A percentile compares a stretch with the other conserved stretches of the same genome.
Conservation (phyloP, 1,284 basidiomycete species). For the Butyriboletus appendiculatus region DNA sequence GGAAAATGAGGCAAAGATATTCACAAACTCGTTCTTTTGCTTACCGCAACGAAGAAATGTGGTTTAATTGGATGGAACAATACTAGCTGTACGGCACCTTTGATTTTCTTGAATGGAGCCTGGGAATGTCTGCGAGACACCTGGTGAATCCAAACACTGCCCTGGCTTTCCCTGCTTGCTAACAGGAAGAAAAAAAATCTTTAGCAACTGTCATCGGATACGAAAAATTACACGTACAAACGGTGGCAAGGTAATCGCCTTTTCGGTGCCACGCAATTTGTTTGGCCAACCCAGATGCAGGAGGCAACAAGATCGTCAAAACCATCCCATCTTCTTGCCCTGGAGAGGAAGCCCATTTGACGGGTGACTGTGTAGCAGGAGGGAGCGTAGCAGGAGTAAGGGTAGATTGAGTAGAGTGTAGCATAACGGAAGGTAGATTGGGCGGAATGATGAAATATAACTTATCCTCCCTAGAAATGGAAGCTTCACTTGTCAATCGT, state of each 20-base stretch:
- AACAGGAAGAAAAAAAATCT: conserved; percentile 8
- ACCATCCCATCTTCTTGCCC: conserved; percentile 53
- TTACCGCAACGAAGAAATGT: conserved; percentile 95
- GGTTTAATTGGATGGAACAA: conserved; percentile 95
- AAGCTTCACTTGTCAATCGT: conserved; percentile 16
- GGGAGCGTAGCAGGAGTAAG: conserved; percentile 67
- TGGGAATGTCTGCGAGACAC: conserved; percentile 92
- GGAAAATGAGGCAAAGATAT: conserved; percentile 10
- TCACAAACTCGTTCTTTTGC: conserved; percentile 32
- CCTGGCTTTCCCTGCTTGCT: conserved; percentile 67
- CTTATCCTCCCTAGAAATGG: conserved; percentile 65
- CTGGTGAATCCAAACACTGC: conserved; percentile 93
- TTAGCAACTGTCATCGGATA: conserved; percentile 12
- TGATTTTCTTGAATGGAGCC: conserved; percentile 94
- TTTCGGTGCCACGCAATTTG: conserved; percentile 93
- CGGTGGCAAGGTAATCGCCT: conserved; percentile 96
- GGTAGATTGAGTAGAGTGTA: conserved; percentile 63
- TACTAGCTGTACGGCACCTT: conserved; percentile 88
- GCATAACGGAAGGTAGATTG: conserved; percentile 59
- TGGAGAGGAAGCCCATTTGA: conserved; percentile 65
- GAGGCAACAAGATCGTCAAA: conserved; percentile 60
- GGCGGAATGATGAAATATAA: conserved; percentile 86
- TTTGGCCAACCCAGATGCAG: conserved; percentile 75
- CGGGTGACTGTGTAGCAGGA: conserved; percentile 57
- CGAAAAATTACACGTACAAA: conserved; percentile 56